Percentiles rank a stretch among this genome's conserved stretches.
These are phyloP conservation scores for Candida smagusa DNA, from an alignment of 1,139 yeast genomes.

Conservation along the genomic window DNA sequence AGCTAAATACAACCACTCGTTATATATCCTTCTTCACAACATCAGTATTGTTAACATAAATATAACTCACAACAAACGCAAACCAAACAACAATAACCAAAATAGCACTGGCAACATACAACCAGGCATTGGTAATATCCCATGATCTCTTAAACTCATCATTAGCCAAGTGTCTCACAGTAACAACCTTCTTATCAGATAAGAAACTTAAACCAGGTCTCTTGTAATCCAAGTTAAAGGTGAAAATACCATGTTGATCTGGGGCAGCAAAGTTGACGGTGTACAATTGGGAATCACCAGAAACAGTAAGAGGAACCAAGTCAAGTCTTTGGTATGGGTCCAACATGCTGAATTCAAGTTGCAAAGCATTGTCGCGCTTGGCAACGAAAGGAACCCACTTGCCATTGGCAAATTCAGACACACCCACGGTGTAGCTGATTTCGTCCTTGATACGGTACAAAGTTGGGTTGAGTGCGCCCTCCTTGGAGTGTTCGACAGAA, in stretches of 20 bases:
- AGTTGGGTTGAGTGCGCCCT: conserved; percentile 43
- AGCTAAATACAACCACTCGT: no score
- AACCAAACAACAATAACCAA: conserved; percentile 77
- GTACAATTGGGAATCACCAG: conserved; percentile 38
- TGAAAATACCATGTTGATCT: conserved; percentile 96
- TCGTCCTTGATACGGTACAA: conserved; percentile 72
- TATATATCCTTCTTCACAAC: conserved; percentile 29
- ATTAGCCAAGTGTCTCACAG: conserved; percentile 92
- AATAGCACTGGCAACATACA: conserved; percentile 69
- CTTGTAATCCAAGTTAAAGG: conserved; percentile 76
- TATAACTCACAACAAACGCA: conserved; percentile 64
- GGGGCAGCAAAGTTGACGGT: conserved; percentile 64
- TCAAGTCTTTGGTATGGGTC: conserved; percentile 91
- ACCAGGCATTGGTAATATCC: conserved; percentile 93
- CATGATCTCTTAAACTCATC: conserved; percentile 93
- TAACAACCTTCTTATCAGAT: conserved; percentile 63
- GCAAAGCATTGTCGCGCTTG: conserved; percentile 54
- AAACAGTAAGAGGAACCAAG: conserved; percentile 46
- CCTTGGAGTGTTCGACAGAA: conserved; percentile 50
- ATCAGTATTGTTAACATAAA: conserved; percentile 42
- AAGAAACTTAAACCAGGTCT: conserved; percentile 76
- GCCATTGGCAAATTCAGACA: conserved; percentile 60
- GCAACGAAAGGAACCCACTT: conserved; percentile 67
- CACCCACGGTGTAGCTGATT: conserved; percentile 60
- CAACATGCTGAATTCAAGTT: conserved; percentile 83